Evolutionary conservation across 208 protist species (phyloP), one percentile per base, ranked within the genome.

Genomic region (Trypanosoma rangeli): DNA sequence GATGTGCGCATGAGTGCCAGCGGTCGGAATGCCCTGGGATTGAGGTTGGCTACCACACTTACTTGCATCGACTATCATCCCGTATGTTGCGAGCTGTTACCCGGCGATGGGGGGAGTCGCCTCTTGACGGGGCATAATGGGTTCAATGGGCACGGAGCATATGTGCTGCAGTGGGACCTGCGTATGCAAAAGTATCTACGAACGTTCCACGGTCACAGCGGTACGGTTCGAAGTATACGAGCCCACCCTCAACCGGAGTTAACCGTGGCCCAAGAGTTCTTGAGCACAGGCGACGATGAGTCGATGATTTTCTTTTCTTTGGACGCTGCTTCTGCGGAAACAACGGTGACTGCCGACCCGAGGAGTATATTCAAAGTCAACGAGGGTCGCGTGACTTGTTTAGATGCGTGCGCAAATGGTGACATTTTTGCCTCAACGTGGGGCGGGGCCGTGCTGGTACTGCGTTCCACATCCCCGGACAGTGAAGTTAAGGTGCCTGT

Each of bases 61-160:
- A 79, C 74, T 50, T 75, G 75, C 24, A 79, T 90, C 64, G 84
- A 90, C 60, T 90, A 92, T 76, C 85, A 83, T 72, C 78, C 86
- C 10, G 63, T 83, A 22, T 87, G 86, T 63, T 84, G 79, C 31
- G 83, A 85, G 49, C 77, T 78, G 12, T 13, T 78, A 20, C 64
- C 66, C 7, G 58, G 62, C 28, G 39, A 46, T 39, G n/a, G 13
- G 8, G 42, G 29, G n/a, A 59, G 20, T 42, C 75, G 56, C 9
- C 54, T 91, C n/a, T 68, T 91, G 28, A 94, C 87, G 49, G 87
- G 87, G 13, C 85, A 94, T 75, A 86, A 80, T 60, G 85, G 89
- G 26, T 80, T 89, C n/a, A 90, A 90, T 71, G 79, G 79, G 9
- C 76, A 75, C 54, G 85, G 84, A 9, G 84, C 78, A 5, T 85